phyloP scores from a whole-genome alignment of 768 basidiomycete species.

The Mycena polygramma region DNA sequence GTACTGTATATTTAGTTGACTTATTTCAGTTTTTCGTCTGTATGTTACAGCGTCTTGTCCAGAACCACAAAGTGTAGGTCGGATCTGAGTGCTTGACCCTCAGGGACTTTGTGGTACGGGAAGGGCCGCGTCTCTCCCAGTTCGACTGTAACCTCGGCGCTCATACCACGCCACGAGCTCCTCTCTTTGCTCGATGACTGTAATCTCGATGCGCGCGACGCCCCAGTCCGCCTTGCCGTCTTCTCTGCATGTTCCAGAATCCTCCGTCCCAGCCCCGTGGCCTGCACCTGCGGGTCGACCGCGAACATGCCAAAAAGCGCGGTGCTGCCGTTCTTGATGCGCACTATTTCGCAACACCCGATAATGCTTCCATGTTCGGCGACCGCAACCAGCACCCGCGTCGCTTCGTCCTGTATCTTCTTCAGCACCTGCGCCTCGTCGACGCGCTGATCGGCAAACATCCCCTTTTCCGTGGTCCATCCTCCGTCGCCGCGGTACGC shows the following conservation, averaged over 20 bases:
- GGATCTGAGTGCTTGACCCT: slow-evolving; percentile 15
- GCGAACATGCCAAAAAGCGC: slow-evolving; percentile 30
- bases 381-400: slow-evolving; percentile 23
- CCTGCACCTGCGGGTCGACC: slow-evolving; percentile 26
- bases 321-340: neutral
- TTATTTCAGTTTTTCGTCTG: neutral
- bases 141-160: slow-evolving; percentile 14
- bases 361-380: slow-evolving; percentile 4
- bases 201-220: slow-evolving; percentile 14
- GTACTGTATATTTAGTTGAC: no score
- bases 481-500: slow-evolving; percentile 22
- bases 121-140: slow-evolving; percentile 22
- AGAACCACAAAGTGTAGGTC: slow-evolving; percentile 24
- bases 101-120: neutral
- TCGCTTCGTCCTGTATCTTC: neutral
- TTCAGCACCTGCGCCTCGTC: slow-evolving; percentile 6
- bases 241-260: slow-evolving; percentile 23
- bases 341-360: slow-evolving; percentile 27
- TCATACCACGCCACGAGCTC: slow-evolving; percentile 21
- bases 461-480: slow-evolving; percentile 22
- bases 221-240: slow-evolving; percentile 13
- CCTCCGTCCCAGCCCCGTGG: slow-evolving; percentile 16
- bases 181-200: slow-evolving; percentile 7
- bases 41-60: slow-evolving; percentile 12
- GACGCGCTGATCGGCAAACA: slow-evolving; percentile 17